These are phyloP conservation scores for Starmerella floricola DNA, from an alignment of 805 yeast genomes.

Conservation along the genomic window DNA sequence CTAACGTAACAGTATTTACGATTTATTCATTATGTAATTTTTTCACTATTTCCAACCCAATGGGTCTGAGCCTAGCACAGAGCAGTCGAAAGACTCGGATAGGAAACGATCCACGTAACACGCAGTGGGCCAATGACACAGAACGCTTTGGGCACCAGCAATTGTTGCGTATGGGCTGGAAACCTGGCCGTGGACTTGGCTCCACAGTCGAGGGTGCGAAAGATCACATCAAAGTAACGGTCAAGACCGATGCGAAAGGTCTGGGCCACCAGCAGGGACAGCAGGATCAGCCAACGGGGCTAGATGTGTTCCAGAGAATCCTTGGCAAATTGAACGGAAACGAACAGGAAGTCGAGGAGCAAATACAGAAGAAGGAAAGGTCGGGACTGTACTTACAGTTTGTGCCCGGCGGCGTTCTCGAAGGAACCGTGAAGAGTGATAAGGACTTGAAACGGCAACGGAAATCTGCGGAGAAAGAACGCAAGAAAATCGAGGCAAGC, in stretches of 20 bases:
- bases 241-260: conserved; percentile 76
- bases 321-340: conserved; percentile 85
- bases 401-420: conserved; percentile 68
- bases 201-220: conserved; percentile 36
- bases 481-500: conserved; percentile 8
- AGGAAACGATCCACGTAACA: conserved; percentile 87
- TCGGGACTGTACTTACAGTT: conserved; percentile 70
- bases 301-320: conserved; percentile 85
- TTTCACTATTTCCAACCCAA: background rate
- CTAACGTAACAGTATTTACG: no score
- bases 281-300: conserved; percentile 71
- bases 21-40: background rate
- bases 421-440: conserved; percentile 21
- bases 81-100: conserved; percentile 68
- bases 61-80: conserved; percentile 39
- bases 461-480: conserved; percentile 22
- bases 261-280: conserved; percentile 67
- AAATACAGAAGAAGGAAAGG: conserved; percentile 56
- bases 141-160: conserved; percentile 77
- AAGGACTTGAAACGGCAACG: conserved; percentile 24
- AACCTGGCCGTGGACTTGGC: conserved; percentile 83
- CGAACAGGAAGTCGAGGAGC: conserved; percentile 37
- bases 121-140: conserved; percentile 74
- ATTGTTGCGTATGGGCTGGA: conserved; percentile 77
- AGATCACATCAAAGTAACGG: conserved; percentile 61